A percentile compares a stretch with the other conserved stretches of the same genome.
Evolutionary conservation across 2,329 filamentous ascomycete genomes (phyloP).

Genomic region (Exophiala sideris): DNA sequence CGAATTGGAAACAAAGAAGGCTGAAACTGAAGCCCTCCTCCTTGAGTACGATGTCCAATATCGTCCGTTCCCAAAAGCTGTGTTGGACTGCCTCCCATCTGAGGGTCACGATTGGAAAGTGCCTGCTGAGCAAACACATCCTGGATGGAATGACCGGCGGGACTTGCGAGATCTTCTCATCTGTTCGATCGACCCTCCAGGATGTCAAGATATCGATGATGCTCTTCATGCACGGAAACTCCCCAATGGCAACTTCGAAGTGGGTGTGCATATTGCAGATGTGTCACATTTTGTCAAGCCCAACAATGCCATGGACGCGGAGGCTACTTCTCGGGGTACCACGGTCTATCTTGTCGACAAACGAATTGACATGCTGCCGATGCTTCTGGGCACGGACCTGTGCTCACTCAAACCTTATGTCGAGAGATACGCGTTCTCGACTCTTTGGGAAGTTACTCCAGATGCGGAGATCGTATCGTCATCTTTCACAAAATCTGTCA

Average conservation of each 20-base stretch:
- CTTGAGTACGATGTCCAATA: conserved; percentile 98
- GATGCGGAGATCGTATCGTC: conserved; percentile 80
- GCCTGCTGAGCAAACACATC: conserved; percentile 71
- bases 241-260: conserved; percentile 90
- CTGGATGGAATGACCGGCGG: conserved; percentile 79
- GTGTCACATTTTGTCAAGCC: conserved; percentile 99
- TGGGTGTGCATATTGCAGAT: conserved; percentile 97
- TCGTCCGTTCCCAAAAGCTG: conserved; percentile 90
- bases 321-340: conserved; percentile 89
- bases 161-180: conserved; percentile 84
- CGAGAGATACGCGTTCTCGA: conserved; percentile 86
- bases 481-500: conserved; percentile 96
- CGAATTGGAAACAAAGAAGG: conserved; percentile 93
- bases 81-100: conserved; percentile 84
- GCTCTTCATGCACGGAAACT: conserved; percentile 82
- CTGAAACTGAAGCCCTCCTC: conserved; percentile 90
- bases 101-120: conserved; percentile 96
- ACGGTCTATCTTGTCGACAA: conserved; percentile 98
- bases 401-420: conserved; percentile 97
- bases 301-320: conserved; percentile 92
- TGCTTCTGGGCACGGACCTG: conserved; percentile 89
- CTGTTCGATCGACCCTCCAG: conserved; percentile 94
- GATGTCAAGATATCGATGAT: conserved; percentile 97
- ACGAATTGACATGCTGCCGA: conserved; percentile 98
- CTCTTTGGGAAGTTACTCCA: conserved; percentile 81